Conservation (phyloP, 345 rosid species). For the Murraya koenigii region DNA sequence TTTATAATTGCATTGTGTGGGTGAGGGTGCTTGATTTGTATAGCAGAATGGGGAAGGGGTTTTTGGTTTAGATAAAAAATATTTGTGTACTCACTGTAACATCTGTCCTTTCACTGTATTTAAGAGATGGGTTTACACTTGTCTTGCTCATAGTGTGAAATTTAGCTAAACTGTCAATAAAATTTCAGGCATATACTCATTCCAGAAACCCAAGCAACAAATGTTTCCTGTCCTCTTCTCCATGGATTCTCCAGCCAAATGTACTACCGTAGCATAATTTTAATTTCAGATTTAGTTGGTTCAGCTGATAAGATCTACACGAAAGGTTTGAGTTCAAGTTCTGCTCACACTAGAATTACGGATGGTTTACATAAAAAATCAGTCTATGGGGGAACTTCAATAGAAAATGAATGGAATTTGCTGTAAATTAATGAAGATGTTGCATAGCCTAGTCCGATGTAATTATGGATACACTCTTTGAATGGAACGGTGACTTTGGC, state of each 20-base stretch:
- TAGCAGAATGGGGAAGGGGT: background rate
- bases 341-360: too few relatives aligned
- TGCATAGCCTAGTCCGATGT: background rate
- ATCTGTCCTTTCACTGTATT: background rate
- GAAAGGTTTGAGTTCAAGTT: too few relatives aligned
- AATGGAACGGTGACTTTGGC: too few relatives aligned
- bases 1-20: background rate
- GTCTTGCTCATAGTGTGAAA: background rate
- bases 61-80: background rate
- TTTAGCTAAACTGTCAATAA: background rate
- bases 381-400: background rate
- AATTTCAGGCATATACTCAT: too few relatives aligned
- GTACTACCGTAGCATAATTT: too few relatives aligned
- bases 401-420: background rate
- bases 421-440: background rate
- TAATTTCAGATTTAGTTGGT: too few relatives aligned
- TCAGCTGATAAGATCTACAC: too few relatives aligned
- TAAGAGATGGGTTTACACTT: background rate
- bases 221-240: background rate
- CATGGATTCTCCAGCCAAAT: background rate
- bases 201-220: background rate
- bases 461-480: too few relatives aligned
- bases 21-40: conserved; percentile 15
- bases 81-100: conserved; percentile 1
- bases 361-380: background rate